phyloP scores from a whole-genome alignment of 768 basidiomycete genomes.

The Lactarius akahatsu region DNA sequence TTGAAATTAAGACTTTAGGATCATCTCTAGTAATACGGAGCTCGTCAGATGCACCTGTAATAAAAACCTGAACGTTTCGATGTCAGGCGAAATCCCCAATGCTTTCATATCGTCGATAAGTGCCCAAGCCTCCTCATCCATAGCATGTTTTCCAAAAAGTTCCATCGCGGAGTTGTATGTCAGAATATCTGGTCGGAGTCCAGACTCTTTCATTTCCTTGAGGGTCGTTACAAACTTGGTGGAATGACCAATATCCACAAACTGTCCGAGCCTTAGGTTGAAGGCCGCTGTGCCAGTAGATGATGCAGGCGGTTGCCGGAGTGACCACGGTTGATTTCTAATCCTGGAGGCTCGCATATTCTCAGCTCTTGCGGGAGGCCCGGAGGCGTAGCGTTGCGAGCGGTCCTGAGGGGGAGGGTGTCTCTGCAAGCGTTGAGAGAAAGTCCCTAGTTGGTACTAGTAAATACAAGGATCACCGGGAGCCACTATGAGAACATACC shows the following conservation, averaged over 20 bases:
- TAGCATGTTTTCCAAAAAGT: constrained; percentile 39
- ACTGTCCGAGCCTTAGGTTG: constrained; percentile 22
- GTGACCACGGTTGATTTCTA: constrained; percentile 13
- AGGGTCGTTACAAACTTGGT: constrained; percentile 13
- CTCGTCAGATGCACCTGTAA: constrained; percentile 46
- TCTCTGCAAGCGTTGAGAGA: background rate
- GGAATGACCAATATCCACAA: background rate
- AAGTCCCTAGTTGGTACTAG: background rate
- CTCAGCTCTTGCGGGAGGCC: background rate
- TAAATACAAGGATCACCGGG: background rate
- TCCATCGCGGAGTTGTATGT: constrained; percentile 38
- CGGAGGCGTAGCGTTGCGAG: background rate
- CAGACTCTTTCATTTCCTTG: constrained; percentile 23
- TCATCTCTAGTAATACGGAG: constrained; percentile 31
- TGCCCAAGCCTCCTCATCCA: constrained; percentile 43
- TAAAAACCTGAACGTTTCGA: constrained; percentile 56
- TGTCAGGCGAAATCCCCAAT: constrained; percentile 50
- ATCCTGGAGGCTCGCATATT: too few species aligned
- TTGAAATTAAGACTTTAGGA: constrained; percentile 36
- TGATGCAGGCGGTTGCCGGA: background rate
- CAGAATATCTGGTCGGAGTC: constrained; percentile 20
- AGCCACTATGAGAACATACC: background rate
- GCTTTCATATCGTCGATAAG: constrained; percentile 59
- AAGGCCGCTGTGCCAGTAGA: constrained; percentile 6
- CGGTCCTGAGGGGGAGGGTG: constrained; percentile 12